A percentile compares a stretch with the other conserved stretches of the same genome.
phyloP scores from a whole-genome alignment of 306 rosid genomes.

The Cucurbita ficifolia region DNA sequence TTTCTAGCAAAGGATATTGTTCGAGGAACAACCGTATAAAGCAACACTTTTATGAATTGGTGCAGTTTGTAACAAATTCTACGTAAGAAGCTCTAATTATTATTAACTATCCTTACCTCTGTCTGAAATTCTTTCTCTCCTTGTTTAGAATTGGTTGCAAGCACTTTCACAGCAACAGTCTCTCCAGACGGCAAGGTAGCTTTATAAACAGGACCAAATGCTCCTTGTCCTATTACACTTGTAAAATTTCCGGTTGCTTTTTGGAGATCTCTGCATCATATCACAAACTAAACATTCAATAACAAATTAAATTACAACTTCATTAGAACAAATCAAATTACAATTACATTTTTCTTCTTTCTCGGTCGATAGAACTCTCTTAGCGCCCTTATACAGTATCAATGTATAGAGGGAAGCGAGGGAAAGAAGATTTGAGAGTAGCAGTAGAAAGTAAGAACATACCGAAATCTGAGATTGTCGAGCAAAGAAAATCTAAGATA shows the following conservation, averaged over 20 bases:
- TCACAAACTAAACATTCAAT: background rate
- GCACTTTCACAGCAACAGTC: slow-evolving; percentile 90
- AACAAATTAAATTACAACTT: background rate
- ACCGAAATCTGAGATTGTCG: background rate
- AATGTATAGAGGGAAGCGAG: background rate
- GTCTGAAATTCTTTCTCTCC: slow-evolving; percentile 95
- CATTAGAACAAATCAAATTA: background rate
- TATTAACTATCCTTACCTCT: slow-evolving; percentile 38
- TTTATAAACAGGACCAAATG: slow-evolving; percentile 94
- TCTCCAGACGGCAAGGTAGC: slow-evolving; percentile 89
- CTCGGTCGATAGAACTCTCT: background rate
- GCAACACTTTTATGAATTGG: background rate
- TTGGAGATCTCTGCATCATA: slow-evolving; percentile 61
- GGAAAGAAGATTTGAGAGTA: background rate
- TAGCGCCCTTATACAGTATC: background rate
- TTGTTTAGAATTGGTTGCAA: slow-evolving; percentile 89
- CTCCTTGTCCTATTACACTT: slow-evolving; percentile 88
- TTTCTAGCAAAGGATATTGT: background rate
- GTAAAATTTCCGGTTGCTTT: slow-evolving; percentile 84
- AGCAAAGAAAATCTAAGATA: background rate
- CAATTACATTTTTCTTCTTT: background rate
- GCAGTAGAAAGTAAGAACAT: background rate
- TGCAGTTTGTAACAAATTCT: background rate
- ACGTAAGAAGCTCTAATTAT: background rate
- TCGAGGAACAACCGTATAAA: background rate